A percentile compares a stretch with the other conserved stretches of the same genome.
Conservation (phyloP, 2,329 filamentous ascomycete species). For the Sclerotinia trifoliorum region DNA sequence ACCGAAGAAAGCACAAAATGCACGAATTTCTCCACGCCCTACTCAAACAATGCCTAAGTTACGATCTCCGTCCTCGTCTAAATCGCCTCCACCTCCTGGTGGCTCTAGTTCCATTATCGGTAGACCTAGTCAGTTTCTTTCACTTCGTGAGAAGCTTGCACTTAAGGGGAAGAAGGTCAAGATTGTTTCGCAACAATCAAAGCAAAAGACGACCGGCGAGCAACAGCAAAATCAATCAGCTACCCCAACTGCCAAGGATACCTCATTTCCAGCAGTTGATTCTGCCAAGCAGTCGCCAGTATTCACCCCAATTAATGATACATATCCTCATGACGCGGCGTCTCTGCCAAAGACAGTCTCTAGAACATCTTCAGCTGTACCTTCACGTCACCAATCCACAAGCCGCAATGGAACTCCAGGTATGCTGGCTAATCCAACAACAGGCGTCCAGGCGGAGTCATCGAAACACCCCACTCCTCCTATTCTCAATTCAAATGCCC, state of each 20-base stretch:
- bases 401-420: background rate
- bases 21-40: background rate
- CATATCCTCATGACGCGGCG: background rate
- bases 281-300: background rate
- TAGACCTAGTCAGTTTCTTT: conserved; percentile 28
- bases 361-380: background rate
- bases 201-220: background rate
- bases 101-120: background rate
- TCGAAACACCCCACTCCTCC: background rate
- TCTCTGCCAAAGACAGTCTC: background rate
- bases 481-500: background rate
- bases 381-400: conserved; percentile 4
- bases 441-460: background rate
- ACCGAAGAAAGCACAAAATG: conserved; percentile 27
- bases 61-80: conserved; percentile 18
- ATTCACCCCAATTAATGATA: background rate
- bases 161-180: conserved; percentile 37
- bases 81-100: conserved; percentile 14
- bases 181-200: conserved; percentile 30
- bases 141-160: conserved; percentile 37
- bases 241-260: conserved; percentile 11
- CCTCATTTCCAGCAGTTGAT: background rate
- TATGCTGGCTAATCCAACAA: background rate
- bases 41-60: background rate
- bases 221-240: conserved; percentile 20